These are phyloP conservation scores for Tricholoma bakamatsutake DNA, from an alignment of 768 basidiomycete genomes.

Conservation along the genomic window DNA sequence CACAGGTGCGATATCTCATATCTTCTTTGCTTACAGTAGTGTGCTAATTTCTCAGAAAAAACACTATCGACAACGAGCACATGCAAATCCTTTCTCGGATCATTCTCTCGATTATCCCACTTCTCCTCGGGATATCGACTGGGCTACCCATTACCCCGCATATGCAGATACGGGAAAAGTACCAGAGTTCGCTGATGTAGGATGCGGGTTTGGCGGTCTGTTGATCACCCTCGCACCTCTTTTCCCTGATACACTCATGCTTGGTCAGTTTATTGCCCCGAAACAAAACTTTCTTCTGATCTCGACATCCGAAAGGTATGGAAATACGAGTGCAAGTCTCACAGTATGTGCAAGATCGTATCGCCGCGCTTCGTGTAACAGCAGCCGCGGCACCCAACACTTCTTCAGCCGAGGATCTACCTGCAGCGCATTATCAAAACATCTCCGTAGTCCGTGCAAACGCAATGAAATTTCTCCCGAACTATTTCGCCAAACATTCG, in stretches of 20 bases:
- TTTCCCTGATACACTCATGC: conserved; percentile 88
- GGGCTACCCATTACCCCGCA: conserved; percentile 78
- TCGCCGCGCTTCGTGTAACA: conserved; percentile 81
- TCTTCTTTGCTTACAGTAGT: neutral
- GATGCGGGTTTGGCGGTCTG: conserved; percentile 96
- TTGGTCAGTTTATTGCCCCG: conserved; percentile 50
- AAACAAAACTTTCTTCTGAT: conserved; percentile 4
- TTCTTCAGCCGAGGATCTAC: conserved; percentile 16
- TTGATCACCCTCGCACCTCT: conserved; percentile 83
- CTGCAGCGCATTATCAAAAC: conserved; percentile 65
- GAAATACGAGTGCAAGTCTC: conserved; percentile 97
- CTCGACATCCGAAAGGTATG: conserved; percentile 54
- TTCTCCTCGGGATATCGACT: conserved; percentile 72
- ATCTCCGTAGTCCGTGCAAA: conserved; percentile 93
- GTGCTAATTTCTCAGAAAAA: conserved; percentile 50
- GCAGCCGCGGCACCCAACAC: conserved; percentile 40
- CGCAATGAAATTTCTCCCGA: conserved; percentile 97
- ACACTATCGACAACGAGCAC: conserved; percentile 78
- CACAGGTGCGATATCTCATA: conserved; percentile 35
- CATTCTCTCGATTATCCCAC: conserved; percentile 84
- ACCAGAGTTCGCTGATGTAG: conserved; percentile 95
- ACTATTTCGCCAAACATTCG: conserved; percentile 90
- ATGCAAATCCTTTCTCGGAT: conserved; percentile 84
- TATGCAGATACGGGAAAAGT: conserved; percentile 50
- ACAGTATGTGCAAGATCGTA: conserved; percentile 92